These are phyloP conservation scores for Komagataella phaffii DNA, from an alignment of 805 yeast species.

Conservation along the genomic window DNA sequence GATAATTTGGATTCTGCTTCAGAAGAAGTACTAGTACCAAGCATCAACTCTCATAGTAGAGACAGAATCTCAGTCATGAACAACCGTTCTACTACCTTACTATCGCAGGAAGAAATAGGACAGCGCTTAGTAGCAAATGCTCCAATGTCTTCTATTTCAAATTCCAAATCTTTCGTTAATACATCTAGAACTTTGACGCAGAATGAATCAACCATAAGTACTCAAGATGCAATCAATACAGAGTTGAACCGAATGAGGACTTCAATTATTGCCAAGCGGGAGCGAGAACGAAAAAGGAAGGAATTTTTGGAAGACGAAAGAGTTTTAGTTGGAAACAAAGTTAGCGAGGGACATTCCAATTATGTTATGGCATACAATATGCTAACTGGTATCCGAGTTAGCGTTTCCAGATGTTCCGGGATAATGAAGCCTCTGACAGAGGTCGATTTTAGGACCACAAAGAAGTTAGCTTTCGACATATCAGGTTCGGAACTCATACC, in stretches of 20 bases:
- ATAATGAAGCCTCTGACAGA: constrained; percentile 60
- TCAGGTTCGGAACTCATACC: constrained; percentile 86
- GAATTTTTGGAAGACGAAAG: constrained; percentile 34
- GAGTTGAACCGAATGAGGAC: constrained; percentile 40
- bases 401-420: constrained; percentile 87
- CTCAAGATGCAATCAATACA: constrained; percentile 5
- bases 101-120: neutral
- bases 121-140: neutral
- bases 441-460: constrained; percentile 56
- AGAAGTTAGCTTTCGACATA: constrained; percentile 77
- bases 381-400: constrained; percentile 93
- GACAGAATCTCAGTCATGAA: neutral
- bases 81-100: neutral
- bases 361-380: constrained; percentile 92
- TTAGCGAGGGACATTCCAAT: constrained; percentile 87
- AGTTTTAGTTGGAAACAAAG: constrained; percentile 67
- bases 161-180: neutral
- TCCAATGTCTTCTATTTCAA: neutral
- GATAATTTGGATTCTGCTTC: neutral
- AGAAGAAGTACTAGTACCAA: neutral
- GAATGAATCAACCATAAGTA: neutral
- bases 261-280: constrained; percentile 29
- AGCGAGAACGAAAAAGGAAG: constrained; percentile 24
- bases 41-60: neutral
- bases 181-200: neutral